These are phyloP conservation scores for Plasmodium gallinaceum DNA, from an alignment of 169 alveolate genomes.

Conservation along the genomic window DNA sequence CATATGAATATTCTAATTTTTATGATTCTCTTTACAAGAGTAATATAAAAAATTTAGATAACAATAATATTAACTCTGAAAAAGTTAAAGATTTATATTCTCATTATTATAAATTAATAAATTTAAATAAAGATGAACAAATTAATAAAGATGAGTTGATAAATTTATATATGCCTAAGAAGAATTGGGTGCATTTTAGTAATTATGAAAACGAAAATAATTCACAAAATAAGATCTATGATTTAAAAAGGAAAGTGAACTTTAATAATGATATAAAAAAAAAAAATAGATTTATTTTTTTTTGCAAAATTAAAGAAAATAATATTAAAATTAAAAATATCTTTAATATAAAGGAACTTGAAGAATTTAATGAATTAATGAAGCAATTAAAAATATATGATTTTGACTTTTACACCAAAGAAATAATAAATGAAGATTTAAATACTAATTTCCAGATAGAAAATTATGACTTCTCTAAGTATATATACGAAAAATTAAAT, in stretches of 20 bases:
- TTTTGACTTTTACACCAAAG: slow-evolving; percentile 44
- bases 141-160: slow-evolving; percentile 33
- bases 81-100: slow-evolving; percentile 25
- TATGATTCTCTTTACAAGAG: slow-evolving; percentile 16
- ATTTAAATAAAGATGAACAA: slow-evolving; percentile 1
- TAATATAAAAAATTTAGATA: neutral
- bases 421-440: slow-evolving; percentile 53
- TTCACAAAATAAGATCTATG: slow-evolving; percentile 21
- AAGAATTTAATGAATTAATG: slow-evolving; percentile 50
- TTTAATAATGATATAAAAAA: slow-evolving; percentile 76
- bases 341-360: slow-evolving; percentile 28
- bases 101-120: slow-evolving; percentile 36
- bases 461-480: slow-evolving; percentile 33
- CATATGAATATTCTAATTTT: slow-evolving; percentile 1
- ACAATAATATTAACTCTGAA: neutral
- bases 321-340: slow-evolving; percentile 21
- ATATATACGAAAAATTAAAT: slow-evolving; percentile 40
- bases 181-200: slow-evolving; percentile 43
- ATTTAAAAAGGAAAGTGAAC: slow-evolving; percentile 33
- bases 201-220: slow-evolving; percentile 3
- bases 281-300: slow-evolving; percentile 62
- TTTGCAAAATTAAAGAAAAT: slow-evolving; percentile 57
- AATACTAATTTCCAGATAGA: slow-evolving; percentile 47
- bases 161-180: slow-evolving; percentile 59
- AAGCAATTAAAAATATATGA: slow-evolving; percentile 26